phyloP scores from a whole-genome alignment of 352 stramenopile species.

The Stramenopiles sp. region DNA sequence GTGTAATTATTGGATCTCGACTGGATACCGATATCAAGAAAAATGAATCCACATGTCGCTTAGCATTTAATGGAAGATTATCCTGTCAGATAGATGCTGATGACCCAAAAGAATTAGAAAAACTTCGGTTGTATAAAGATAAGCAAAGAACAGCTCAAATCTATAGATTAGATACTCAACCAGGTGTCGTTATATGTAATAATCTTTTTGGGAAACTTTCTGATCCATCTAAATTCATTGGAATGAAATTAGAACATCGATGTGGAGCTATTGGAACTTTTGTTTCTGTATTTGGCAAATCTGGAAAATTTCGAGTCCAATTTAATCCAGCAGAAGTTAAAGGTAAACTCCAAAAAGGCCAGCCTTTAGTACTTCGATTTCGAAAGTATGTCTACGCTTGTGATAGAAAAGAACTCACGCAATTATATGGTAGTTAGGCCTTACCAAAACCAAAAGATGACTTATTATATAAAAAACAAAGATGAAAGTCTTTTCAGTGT shows the following conservation, averaged over 20 bases:
- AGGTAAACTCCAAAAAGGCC: not conserved
- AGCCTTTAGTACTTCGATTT: conserved; percentile 13
- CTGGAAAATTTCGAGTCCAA: conserved; percentile 28
- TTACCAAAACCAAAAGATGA: too few species aligned
- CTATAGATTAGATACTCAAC: conserved; percentile 23
- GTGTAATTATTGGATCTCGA: conserved; percentile 30
- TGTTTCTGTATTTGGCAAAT: conserved; percentile 29
- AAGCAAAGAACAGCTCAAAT: conserved; percentile 26
- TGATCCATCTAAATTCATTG: conserved; percentile 30
- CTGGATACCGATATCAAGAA: conserved; percentile 24
- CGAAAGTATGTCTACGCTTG: conserved; percentile 18
- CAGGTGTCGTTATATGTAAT: conserved; percentile 26
- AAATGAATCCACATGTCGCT: conserved; percentile 28
- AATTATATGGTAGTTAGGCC: too few species aligned
- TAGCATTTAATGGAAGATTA: conserved; percentile 31
- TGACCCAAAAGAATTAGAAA: conserved; percentile 8
- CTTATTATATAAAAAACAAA: too few species aligned
- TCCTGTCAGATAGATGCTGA: conserved; percentile 20
- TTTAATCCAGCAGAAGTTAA: conserved; percentile 20
- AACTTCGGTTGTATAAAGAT: conserved; percentile 24
- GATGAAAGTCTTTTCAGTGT: too few species aligned
- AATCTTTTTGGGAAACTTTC: conserved; percentile 38
- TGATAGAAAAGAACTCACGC: too few species aligned
- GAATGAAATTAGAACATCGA: conserved; percentile 24
- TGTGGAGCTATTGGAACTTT: conserved; percentile 25